phyloP scores from a whole-genome alignment of 495 filamentous ascomycete genomes.

The Delitschia confertaspora region DNA sequence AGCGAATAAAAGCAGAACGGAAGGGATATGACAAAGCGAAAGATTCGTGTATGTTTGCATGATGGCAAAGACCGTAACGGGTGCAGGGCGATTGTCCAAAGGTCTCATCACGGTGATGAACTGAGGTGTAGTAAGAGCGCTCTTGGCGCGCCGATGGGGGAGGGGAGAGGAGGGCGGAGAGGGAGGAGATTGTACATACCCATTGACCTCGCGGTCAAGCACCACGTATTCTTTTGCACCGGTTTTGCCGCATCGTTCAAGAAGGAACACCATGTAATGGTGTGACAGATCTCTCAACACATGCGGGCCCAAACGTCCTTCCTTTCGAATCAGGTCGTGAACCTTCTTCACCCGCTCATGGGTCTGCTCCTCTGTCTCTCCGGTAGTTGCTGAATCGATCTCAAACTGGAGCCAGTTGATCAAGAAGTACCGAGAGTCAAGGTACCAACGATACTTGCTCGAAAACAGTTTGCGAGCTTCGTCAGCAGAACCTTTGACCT shows the following conservation, averaged over 20 bases:
- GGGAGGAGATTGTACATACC: constrained; percentile 35
- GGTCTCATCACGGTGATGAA: background rate
- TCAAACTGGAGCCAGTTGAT: constrained; percentile 82
- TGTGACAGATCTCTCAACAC: constrained; percentile 69
- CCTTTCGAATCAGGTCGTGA: constrained; percentile 64
- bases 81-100: constrained; percentile 2
- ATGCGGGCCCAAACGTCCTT: constrained; percentile 59
- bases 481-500: constrained; percentile 73
- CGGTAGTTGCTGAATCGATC: constrained; percentile 70
- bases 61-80: background rate
- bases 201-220: constrained; percentile 80
- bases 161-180: constrained; percentile 6
- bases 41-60: too few relatives aligned
- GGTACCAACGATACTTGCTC: constrained; percentile 74
- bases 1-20: background rate
- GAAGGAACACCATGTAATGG: constrained; percentile 74
- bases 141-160: constrained; percentile 5
- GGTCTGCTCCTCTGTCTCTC: constrained; percentile 54
- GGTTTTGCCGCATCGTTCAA: constrained; percentile 73
- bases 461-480: constrained; percentile 81
- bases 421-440: constrained; percentile 89
- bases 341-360: constrained; percentile 71
- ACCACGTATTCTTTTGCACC: constrained; percentile 77
- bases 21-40: background rate
- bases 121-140: constrained; percentile 7